Conservation (phyloP, 2,329 filamentous ascomycete genomes). For the Botrytis squamosa region DNA sequence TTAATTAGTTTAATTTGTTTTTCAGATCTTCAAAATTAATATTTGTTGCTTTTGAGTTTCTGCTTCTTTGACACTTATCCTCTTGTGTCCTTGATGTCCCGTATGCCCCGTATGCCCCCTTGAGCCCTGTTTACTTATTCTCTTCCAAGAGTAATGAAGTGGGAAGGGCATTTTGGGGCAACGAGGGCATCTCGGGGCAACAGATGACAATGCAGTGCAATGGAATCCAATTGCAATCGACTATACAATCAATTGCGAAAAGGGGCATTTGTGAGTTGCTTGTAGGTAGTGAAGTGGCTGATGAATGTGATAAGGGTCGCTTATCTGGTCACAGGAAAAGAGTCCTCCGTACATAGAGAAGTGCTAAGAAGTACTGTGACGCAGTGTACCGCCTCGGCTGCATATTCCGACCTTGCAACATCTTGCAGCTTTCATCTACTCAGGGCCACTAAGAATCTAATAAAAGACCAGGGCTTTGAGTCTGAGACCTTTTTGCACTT, state of each 20-base stretch:
- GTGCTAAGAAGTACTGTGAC: not conserved
- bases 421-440: conserved; percentile 12
- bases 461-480: conserved; percentile 12
- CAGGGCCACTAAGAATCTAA: conserved; percentile 18
- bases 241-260: not conserved
- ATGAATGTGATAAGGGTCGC: conserved; percentile 14
- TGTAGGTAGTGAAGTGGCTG: not conserved
- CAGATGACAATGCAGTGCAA: not conserved
- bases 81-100: not conserved
- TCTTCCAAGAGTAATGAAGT: not conserved
- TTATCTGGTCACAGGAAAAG: conserved; percentile 10
- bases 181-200: not conserved
- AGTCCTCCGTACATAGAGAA: not conserved
- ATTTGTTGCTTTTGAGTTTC: not conserved
- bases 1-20: conserved; percentile 13
- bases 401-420: conserved; percentile 6
- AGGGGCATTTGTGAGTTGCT: not conserved
- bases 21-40: not conserved
- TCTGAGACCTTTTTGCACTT: conserved; percentile 16
- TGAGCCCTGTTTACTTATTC: not conserved
- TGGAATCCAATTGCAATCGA: not conserved
- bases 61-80: not conserved
- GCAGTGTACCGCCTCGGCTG: conserved; percentile 14
- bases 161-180: not conserved
- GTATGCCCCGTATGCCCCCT: not conserved